Conservation (phyloP, 1,284 basidiomycete genomes). For the Leccinum angustisporum region DNA sequence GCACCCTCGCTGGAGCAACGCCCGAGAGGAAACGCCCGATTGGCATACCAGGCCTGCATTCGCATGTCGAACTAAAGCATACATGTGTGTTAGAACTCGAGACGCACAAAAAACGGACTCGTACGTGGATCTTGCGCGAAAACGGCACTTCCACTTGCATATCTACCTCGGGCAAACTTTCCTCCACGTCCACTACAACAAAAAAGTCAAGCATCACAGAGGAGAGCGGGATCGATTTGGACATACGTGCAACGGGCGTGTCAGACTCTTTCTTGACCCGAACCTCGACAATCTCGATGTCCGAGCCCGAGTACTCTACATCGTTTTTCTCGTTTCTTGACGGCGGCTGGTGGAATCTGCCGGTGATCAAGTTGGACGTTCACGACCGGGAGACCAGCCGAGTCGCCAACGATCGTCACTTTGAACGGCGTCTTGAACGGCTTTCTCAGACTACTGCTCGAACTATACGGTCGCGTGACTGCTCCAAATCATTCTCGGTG, state of each 20-base stretch:
- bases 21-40: constrained; percentile 32
- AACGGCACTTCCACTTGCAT: constrained; percentile 54
- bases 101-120: constrained; percentile 15
- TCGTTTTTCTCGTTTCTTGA: background rate
- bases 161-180: constrained; percentile 42
- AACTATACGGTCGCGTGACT: constrained; percentile 47
- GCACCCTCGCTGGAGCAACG: background rate
- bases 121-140: constrained; percentile 62
- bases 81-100: background rate
- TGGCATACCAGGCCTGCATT: constrained; percentile 21
- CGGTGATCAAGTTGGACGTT: background rate
- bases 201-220: background rate
- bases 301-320: background rate
- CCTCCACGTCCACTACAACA: constrained; percentile 25
- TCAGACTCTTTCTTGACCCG: background rate
- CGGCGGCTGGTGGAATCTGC: background rate
- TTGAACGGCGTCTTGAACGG: constrained; percentile 50
- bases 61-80: constrained; percentile 29
- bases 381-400: background rate
- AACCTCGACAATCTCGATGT: constrained; percentile 21
- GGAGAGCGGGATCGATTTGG: background rate
- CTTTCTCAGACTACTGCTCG: constrained; percentile 42
- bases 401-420: constrained; percentile 16
- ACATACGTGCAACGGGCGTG: constrained; percentile 11
- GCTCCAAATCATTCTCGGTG: background rate